These are phyloP conservation scores for Jatropha curcas DNA, from an alignment of 345 rosid species.

Conservation along the genomic window DNA sequence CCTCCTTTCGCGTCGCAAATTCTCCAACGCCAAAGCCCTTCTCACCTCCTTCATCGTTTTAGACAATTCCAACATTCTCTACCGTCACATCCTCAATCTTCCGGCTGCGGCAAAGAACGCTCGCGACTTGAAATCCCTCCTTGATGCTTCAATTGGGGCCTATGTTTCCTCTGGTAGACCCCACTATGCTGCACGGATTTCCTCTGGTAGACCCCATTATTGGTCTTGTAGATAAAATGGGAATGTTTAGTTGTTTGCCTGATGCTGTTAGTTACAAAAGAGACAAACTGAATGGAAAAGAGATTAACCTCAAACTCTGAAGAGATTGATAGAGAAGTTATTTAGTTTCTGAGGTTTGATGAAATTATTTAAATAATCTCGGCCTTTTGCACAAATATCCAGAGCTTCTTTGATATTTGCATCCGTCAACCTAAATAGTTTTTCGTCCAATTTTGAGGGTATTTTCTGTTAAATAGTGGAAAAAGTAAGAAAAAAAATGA, in stretches of 20 bases:
- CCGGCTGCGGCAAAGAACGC: neutral
- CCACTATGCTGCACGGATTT: constrained; percentile 65
- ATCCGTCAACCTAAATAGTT: no score
- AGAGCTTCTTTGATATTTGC: no score
- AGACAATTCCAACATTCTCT: constrained; percentile 49
- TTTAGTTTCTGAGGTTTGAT: no score
- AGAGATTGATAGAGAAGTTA: no score
- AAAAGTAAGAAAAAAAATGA: no score
- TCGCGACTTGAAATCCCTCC: constrained; percentile 47
- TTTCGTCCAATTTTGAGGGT: no score
- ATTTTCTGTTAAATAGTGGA: no score
- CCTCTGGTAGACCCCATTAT: constrained; percentile 55
- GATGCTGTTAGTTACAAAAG: constrained; percentile 71
- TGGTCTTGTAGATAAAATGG: constrained; percentile 54
- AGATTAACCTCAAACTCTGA: no score
- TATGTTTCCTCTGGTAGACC: constrained; percentile 60
- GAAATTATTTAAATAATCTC: no score
- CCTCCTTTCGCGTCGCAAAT: constrained; percentile 52
- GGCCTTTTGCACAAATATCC: no score
- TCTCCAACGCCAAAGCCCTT: constrained; percentile 66
- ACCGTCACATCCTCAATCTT: constrained; percentile 48
- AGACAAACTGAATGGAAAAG: no score
- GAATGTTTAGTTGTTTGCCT: constrained; percentile 51
- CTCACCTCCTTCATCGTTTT: constrained; percentile 57
- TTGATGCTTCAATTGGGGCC: constrained; percentile 58